Conservation (phyloP, 345 rosid genomes). For the Nasturtium officinale region DNA sequence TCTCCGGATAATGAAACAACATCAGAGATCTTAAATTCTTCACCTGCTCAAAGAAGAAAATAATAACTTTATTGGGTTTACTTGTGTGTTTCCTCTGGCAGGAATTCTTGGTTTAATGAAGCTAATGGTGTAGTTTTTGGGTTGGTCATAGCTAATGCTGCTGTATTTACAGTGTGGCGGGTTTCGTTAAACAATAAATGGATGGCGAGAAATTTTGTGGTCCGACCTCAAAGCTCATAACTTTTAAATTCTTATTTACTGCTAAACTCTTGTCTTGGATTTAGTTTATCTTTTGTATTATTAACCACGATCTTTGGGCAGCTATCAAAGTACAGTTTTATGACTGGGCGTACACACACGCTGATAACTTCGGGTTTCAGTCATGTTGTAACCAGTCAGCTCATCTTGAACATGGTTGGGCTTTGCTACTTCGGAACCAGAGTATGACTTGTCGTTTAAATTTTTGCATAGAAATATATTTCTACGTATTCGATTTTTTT, state of each 20-base stretch:
- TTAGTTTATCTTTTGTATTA: conserved; percentile 6
- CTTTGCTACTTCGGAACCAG: conserved; percentile 77
- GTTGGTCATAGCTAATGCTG: conserved; percentile 64
- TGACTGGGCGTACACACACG: conserved; percentile 61
- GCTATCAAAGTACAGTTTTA: conserved; percentile 64
- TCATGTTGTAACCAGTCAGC: conserved; percentile 52
- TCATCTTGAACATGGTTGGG: conserved; percentile 71
- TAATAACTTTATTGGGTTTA: background rate
- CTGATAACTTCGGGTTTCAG: conserved; percentile 79
- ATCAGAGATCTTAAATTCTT: background rate
- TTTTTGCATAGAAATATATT: background rate
- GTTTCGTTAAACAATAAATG: conserved; percentile 52
- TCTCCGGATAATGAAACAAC: background rate
- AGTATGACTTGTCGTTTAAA: conserved; percentile 47
- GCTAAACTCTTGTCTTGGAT: conserved; percentile 5
- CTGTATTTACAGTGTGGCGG: conserved; percentile 69
- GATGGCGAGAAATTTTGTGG: conserved; percentile 70
- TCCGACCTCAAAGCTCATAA: conserved; percentile 46
- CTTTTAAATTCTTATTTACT: background rate
- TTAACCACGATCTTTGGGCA: conserved; percentile 46
- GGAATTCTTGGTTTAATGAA: conserved; percentile 60
- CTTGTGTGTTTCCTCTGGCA: conserved; percentile 41
- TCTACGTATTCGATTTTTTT: background rate
- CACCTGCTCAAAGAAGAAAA: background rate
- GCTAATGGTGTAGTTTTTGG: conserved; percentile 58